phyloP scores from a whole-genome alignment of 306 rosid species.

The Pyrus pyrifolia region DNA sequence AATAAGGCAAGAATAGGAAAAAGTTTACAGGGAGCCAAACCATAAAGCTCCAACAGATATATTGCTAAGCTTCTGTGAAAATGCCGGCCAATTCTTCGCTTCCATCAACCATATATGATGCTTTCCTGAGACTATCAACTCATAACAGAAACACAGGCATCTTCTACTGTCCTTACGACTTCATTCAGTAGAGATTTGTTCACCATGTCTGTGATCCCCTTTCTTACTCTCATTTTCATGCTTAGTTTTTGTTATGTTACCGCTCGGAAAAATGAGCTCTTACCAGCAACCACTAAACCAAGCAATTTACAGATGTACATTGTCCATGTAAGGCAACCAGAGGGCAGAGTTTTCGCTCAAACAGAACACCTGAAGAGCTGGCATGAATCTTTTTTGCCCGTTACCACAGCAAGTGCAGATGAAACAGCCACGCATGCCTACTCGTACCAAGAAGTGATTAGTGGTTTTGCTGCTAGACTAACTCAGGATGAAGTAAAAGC shows the following conservation, averaged over 20 bases:
- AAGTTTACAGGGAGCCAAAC: not conserved
- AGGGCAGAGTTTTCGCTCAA: conserved; percentile 19
- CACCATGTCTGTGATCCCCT: conserved; percentile 34
- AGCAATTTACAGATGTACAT: conserved; percentile 38
- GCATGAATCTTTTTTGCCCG: conserved; percentile 61
- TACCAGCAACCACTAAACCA: conserved; percentile 3
- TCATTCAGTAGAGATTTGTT: conserved; percentile 8
- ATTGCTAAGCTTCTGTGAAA: not conserved
- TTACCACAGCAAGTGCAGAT: conserved; percentile 25
- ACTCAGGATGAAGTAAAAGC: conserved; percentile 43
- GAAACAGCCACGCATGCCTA: conserved; percentile 31
- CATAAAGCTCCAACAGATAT: conserved; percentile 11
- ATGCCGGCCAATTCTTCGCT: conserved; percentile 9
- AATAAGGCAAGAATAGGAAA: not conserved
- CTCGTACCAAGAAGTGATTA: conserved; percentile 45
- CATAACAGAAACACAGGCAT: not conserved
- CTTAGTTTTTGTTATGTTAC: conserved; percentile 20
- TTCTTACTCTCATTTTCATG: conserved; percentile 28
- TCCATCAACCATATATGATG: conserved; percentile 3
- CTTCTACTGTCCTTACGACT: conserved; percentile 3
- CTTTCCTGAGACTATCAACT: not conserved
- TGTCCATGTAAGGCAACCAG: conserved; percentile 52
- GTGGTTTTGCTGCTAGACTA: conserved; percentile 71
- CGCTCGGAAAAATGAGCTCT: conserved; percentile 21
- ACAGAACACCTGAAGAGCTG: conserved; percentile 45